Evolutionary conservation across 2,329 filamentous ascomycete species (phyloP), one percentile per base, ranked within the genome.

Genomic region (Colletotrichum spinosum): DNA sequence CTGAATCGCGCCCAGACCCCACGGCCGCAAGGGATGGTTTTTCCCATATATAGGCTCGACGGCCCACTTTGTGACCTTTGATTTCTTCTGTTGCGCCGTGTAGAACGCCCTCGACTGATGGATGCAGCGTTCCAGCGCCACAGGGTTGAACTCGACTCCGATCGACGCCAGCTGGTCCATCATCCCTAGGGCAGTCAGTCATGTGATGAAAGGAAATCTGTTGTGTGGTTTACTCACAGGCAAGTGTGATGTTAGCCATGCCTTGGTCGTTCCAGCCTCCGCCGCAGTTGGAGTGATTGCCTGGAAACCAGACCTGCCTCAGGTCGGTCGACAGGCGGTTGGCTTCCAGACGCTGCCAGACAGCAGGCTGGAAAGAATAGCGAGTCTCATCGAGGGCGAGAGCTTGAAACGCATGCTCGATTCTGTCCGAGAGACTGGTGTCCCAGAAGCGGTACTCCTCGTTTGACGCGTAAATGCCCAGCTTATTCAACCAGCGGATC

Each of bases 241-340:
- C 73, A 51, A 81, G 72, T 25, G 75, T 76, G 13, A 75, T 73
- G 56, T 81, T 78, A 3, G 79, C 73, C 17, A 80, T 76, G 49
- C 81, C 81, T 65, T 84, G 79, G 52, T 86, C 83, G 6, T 76
- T 73, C 86, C 86, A 91, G 2, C 90, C 90, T 38, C 90, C 90
- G 5, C 90, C 90, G 51, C 91, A 87, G 70, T 92, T 91, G 10
- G 83, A 87, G 72, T 94, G 91, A 54, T 85, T 87, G 7, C 91
- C 91, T 0, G 91, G 88, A 71, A 94, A 93, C 88, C 88, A 90
- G 11, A 84, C 81, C 67, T 85, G 83, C 35, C 81, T 77, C 49
- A 85, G 75, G 64, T 85, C 78, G 2, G 81, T 82, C 25, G 73
- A 76, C 12, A 75, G 70, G 41, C 73, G 75, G 37, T 80, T 77